Evolutionary conservation across 257 asterid species (phyloP).

Genomic region (Datura wrightii): DNA sequence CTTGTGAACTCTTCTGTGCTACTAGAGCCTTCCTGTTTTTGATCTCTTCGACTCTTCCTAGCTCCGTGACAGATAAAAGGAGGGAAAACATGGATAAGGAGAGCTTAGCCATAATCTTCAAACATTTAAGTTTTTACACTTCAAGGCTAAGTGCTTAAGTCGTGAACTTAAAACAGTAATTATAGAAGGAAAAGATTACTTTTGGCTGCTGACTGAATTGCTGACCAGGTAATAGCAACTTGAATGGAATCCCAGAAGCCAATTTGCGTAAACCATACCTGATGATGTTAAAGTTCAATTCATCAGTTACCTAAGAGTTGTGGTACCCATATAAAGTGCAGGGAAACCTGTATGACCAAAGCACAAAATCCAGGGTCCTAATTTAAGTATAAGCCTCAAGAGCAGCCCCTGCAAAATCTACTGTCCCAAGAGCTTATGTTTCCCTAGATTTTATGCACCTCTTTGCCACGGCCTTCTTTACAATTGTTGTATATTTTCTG

Average conservation of each 20-base stretch:
- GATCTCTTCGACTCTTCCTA: constrained; percentile 15
- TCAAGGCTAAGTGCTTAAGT: background rate
- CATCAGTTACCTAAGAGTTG: background rate
- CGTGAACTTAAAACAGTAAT: background rate
- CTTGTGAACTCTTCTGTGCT: background rate
- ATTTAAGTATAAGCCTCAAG: background rate
- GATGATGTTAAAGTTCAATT: background rate
- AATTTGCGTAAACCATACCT: background rate
- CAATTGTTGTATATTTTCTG: background rate
- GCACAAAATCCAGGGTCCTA: background rate
- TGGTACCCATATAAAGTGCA: background rate
- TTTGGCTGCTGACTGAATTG: constrained; percentile 5
- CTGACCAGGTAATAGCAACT: constrained; percentile 27
- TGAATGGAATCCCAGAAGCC: background rate
- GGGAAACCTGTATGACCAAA: background rate
- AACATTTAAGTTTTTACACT: background rate
- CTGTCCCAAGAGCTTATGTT: constrained; percentile 8
- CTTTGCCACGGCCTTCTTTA: background rate
- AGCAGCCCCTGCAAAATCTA: background rate
- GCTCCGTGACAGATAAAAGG: constrained; percentile 17
- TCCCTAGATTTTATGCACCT: background rate
- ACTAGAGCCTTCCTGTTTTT: background rate
- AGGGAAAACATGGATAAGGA: background rate
- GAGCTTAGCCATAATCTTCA: constrained; percentile 11
- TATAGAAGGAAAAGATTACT: background rate